Conservation (phyloP, 2,329 filamentous ascomycete species). For the Periconia sp. region DNA sequence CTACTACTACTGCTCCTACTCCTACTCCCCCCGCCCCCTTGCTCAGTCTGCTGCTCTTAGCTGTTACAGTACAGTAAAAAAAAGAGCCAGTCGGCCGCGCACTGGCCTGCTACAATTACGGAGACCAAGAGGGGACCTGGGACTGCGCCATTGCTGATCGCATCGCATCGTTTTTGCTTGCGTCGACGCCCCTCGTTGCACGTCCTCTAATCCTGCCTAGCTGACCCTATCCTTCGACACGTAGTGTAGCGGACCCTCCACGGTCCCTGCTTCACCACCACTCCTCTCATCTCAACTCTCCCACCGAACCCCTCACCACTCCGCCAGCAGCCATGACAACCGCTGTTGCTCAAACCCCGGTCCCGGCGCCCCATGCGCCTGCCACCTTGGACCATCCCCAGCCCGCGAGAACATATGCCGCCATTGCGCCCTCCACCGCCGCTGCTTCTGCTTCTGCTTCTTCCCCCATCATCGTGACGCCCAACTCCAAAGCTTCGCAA, state of each 20-base stretch:
- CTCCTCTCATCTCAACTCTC: slow-evolving; percentile 34
- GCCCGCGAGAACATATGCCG: slow-evolving; percentile 46
- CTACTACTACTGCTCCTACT: too few relatives aligned
- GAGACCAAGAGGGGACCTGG: not conserved
- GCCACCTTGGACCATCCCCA: slow-evolving; percentile 39
- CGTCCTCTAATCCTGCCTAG: slow-evolving; percentile 27
- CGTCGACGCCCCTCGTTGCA: slow-evolving; percentile 22
- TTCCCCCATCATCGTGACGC: slow-evolving; percentile 42
- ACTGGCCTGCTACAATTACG: not conserved
- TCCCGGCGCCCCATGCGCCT: slow-evolving; percentile 42
- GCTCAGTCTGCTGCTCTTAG: slow-evolving; percentile 3
- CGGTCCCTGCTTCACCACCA: slow-evolving; percentile 39
- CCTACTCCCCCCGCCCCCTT: not conserved
- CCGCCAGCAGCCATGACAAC: slow-evolving; percentile 46
- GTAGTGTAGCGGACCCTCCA: slow-evolving; percentile 36
- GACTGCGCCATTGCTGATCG: slow-evolving; percentile 1
- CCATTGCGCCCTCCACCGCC: slow-evolving; percentile 45
- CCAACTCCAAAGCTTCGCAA: slow-evolving; percentile 38
- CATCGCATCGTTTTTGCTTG: slow-evolving; percentile 8
- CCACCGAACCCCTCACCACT: slow-evolving; percentile 17
- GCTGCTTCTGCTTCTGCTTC: slow-evolving; percentile 11
- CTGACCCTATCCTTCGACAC: slow-evolving; percentile 36
- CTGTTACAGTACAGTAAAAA: slow-evolving; percentile 1
- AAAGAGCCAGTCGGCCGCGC: not conserved
- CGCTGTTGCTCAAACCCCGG: slow-evolving; percentile 47